phyloP scores from a whole-genome alignment of 2,329 filamentous ascomycete genomes.

The Colletotrichum horii region DNA sequence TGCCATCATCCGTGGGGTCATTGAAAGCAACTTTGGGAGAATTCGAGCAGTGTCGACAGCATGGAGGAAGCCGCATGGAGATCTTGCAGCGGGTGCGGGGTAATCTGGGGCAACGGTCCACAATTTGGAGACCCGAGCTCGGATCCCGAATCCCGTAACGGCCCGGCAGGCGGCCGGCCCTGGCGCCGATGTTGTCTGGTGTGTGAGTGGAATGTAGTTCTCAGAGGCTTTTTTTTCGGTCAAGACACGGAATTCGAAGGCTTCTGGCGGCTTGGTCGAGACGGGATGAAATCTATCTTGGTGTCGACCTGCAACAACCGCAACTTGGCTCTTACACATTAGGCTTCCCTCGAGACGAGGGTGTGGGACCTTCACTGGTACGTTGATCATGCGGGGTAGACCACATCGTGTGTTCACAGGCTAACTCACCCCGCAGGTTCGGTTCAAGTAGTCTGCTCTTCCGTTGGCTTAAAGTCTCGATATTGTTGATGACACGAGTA shows the following conservation, averaged over 20 bases:
- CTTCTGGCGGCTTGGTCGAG: background rate
- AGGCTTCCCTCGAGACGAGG: background rate
- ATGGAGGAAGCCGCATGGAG: background rate
- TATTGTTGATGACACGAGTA: background rate
- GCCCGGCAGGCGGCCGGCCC: background rate
- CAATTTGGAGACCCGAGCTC: background rate
- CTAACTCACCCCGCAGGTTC: background rate
- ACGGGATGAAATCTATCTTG: rapidly evolving
- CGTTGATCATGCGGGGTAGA: background rate
- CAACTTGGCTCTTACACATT: background rate
- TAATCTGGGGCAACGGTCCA: background rate
- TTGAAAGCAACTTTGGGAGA: background rate
- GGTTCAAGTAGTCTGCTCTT: background rate
- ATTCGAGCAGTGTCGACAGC: background rate
- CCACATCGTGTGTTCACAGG: background rate
- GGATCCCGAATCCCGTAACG: background rate
- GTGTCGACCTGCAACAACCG: background rate
- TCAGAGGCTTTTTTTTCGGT: background rate
- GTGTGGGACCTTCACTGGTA: background rate
- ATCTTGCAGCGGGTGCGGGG: background rate
- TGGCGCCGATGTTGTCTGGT: background rate
- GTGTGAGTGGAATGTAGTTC: background rate
- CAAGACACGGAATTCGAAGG: background rate
- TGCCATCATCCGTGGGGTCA: background rate
- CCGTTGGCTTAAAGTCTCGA: background rate